Conservation (phyloP, 768 basidiomycete species). For the Tylopilus subfusipes region DNA sequence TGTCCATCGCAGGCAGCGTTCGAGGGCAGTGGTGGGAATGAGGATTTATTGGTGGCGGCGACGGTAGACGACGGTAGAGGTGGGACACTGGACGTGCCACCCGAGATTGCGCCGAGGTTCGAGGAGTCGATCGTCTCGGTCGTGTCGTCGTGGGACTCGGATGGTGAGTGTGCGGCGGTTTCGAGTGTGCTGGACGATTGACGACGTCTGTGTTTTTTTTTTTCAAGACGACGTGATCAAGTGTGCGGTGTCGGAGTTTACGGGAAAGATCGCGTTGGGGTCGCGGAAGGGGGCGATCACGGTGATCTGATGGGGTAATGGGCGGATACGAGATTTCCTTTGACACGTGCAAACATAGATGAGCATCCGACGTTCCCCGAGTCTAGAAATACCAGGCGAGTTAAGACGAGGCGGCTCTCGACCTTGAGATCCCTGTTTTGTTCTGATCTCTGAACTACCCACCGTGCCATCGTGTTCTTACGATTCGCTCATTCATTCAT, state of each 20-base stretch:
- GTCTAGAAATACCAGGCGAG: too few species aligned
- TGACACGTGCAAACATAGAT: too few species aligned
- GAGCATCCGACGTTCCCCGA: too few species aligned
- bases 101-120: not conserved
- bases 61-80: too few species aligned
- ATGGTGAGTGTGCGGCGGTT: not conserved
- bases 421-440: too few species aligned
- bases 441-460: too few species aligned
- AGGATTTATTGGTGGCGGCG: too few species aligned
- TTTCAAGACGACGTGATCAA: slow-evolving; percentile 13
- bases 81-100: not conserved
- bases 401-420: too few species aligned
- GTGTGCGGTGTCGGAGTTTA: slow-evolving; percentile 44
- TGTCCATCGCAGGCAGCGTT: not conserved
- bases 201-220: not conserved
- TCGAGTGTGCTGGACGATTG: not conserved
- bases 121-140: not conserved
- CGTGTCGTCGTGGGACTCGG: not conserved
- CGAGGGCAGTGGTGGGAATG: not conserved
- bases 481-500: too few species aligned
- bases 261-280: slow-evolving; percentile 42
- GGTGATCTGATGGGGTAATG: not conserved
- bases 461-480: too few species aligned
- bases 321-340: too few species aligned
- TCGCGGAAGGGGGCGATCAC: slow-evolving; percentile 33